A percentile compares a stretch with the other conserved stretches of the same genome.
These are phyloP conservation scores for Magnaporthales sp. DNA, from an alignment of 2,329 filamentous ascomycete species.

Conservation along the genomic window DNA sequence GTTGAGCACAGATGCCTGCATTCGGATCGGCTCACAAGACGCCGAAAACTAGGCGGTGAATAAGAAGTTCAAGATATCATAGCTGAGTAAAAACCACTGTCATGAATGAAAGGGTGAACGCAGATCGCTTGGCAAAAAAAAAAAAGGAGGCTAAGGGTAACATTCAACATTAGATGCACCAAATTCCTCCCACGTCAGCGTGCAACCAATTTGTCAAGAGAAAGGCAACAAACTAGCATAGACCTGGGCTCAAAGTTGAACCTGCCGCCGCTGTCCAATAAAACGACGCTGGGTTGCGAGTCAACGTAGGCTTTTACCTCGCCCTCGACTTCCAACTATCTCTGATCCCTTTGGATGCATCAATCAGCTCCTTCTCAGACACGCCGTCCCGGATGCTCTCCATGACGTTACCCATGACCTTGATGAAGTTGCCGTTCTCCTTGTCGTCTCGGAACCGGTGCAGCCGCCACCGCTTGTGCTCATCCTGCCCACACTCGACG, in stretches of 20 bases:
- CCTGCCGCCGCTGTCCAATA: neutral
- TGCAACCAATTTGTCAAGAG: neutral
- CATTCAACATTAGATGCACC: neutral
- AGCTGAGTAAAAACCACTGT: neutral
- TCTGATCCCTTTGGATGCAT: slow-evolving; percentile 60
- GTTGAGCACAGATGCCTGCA: neutral
- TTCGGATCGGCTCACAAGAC: neutral
- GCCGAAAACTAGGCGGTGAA: neutral
- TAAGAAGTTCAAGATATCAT: neutral
- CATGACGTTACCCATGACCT: slow-evolving; percentile 75
- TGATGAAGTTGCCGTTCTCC: slow-evolving; percentile 78
- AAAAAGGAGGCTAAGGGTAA: neutral
- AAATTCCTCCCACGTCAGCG: neutral
- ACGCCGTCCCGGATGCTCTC: slow-evolving; percentile 85
- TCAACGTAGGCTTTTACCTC: slow-evolving; percentile 18
- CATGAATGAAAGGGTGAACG: neutral
- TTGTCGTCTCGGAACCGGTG: slow-evolving; percentile 93
- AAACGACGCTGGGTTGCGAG: neutral
- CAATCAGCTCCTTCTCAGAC: slow-evolving; percentile 70
- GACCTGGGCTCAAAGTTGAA: neutral
- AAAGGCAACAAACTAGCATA: neutral
- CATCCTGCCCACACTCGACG: slow-evolving; percentile 82
- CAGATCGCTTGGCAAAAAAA: neutral
- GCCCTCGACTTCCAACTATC: slow-evolving; percentile 67
- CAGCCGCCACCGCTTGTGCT: slow-evolving; percentile 69